A percentile compares a stretch with the other conserved stretches of the same genome.
These are phyloP conservation scores for Fragilariopsis cylindrus DNA, from an alignment of 108 stramenopile species.

Conservation along the genomic window DNA sequence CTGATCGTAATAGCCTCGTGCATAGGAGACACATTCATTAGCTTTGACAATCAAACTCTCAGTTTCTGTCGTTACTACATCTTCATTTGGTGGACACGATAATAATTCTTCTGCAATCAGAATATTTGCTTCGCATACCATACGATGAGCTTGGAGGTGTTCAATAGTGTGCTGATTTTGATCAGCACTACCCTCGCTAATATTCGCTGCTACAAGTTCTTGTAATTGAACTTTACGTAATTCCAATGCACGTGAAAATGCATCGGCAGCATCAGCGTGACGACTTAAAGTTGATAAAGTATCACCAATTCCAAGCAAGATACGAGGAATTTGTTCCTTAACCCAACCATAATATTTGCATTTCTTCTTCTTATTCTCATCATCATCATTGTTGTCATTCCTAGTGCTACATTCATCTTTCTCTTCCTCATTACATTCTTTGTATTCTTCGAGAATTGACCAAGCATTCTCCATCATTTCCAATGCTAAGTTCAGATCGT, in stretches of 20 bases:
- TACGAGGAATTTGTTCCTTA: slow-evolving; percentile 59
- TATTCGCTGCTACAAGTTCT: neutral
- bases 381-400: neutral
- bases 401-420: slow-evolving; percentile 2
- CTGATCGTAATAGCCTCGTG: slow-evolving; percentile 74
- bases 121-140: slow-evolving; percentile 60
- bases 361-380: no score
- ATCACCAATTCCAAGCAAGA: slow-evolving; percentile 71
- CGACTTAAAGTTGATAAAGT: slow-evolving; percentile 45
- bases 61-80: slow-evolving; percentile 66
- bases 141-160: slow-evolving; percentile 51
- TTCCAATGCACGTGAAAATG: slow-evolving; percentile 65
- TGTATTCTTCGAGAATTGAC: slow-evolving; percentile 54
- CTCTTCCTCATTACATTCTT: neutral
- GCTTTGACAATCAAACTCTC: slow-evolving; percentile 59
- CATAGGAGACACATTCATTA: slow-evolving; percentile 60
- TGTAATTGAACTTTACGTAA: slow-evolving; percentile 51
- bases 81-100: slow-evolving; percentile 55
- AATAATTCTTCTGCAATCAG: slow-evolving; percentile 75
- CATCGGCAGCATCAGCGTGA: slow-evolving; percentile 77
- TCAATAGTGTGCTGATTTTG: slow-evolving; percentile 2
- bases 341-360: slow-evolving; percentile 40
- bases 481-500: slow-evolving; percentile 58
- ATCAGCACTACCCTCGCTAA: neutral
- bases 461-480: slow-evolving; percentile 83